phyloP scores from a whole-genome alignment of 768 basidiomycete genomes.

The Candolleomyces aberdarensis region DNA sequence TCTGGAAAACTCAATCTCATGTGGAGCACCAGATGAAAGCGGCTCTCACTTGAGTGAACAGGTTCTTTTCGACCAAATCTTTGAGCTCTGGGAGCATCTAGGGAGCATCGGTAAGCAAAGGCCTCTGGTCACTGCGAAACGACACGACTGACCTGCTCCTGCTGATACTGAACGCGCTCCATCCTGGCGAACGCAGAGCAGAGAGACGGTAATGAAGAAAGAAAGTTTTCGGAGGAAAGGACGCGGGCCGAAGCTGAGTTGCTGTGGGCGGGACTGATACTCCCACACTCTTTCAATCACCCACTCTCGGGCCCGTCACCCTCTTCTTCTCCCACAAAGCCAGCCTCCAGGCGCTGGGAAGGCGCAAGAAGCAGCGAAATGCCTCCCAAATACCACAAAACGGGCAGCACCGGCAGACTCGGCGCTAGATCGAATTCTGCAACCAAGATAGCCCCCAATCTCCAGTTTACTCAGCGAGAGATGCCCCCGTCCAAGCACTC shows the following conservation, averaged over 20 bases:
- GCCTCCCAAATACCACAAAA: conserved; percentile 50
- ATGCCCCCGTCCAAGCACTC: conserved; percentile 34
- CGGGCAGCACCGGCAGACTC: conserved; percentile 40
- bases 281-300: background rate
- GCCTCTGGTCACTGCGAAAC: background rate
- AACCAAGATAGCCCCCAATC: conserved; percentile 54
- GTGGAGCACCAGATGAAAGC: background rate
- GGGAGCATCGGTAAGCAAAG: background rate
- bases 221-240: background rate
- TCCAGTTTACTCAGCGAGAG: conserved; percentile 72
- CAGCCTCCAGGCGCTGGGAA: background rate
- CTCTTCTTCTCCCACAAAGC: background rate
- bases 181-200: conserved; percentile 35
- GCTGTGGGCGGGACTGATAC: background rate
- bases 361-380: conserved; percentile 21
- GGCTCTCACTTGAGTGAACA: conserved; percentile 71
- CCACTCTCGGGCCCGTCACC: background rate
- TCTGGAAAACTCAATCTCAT: conserved; percentile 33
- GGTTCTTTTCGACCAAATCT: conserved; percentile 78
- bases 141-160: conserved; percentile 66
- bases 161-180: conserved; percentile 93
- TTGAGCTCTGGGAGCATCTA: conserved; percentile 95
- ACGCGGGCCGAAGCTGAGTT: background rate
- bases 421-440: conserved; percentile 67
- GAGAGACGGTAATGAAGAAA: background rate